Conservation (phyloP, 495 filamentous ascomycete species). For the Talaromyces ruber region DNA sequence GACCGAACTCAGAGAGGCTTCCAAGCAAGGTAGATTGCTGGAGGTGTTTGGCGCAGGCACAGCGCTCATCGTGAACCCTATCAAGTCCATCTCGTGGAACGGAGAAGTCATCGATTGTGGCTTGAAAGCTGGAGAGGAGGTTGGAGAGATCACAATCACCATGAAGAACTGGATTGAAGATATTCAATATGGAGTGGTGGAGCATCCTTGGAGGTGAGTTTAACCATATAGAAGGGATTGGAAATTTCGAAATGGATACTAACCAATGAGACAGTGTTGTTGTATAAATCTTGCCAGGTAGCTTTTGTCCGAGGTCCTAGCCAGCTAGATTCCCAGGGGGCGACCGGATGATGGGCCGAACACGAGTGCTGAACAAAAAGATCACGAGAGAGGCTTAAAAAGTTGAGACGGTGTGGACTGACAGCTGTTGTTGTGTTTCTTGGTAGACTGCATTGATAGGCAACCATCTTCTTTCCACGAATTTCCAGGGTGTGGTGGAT, state of each 20-base stretch:
- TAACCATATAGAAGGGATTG: neutral
- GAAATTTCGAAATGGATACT: neutral
- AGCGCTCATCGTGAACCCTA: constrained; percentile 52
- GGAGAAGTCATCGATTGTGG: constrained; percentile 60
- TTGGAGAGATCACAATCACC: constrained; percentile 57
- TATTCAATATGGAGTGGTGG: constrained; percentile 75
- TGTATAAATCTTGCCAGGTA: neutral
- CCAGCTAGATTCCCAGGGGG: neutral
- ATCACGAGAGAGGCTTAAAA: neutral
- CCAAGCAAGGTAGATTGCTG: constrained; percentile 62
- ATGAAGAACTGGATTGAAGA: constrained; percentile 84
- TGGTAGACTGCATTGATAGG: neutral
- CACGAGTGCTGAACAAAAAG: neutral
- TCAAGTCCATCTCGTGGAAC: constrained; percentile 66
- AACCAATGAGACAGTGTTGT: neutral
- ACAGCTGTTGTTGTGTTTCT: neutral
- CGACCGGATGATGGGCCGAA: neutral
- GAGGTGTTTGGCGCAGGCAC: constrained; percentile 82
- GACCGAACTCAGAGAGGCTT: constrained; percentile 59
- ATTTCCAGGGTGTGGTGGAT: neutral
- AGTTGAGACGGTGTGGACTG: neutral
- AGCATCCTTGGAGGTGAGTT: constrained; percentile 62
- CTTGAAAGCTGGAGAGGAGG: constrained; percentile 56
- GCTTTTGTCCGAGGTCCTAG: neutral
- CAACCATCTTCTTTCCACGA: neutral